Conservation (phyloP, 1,284 basidiomycete species). For the Trametes polyzona region DNA sequence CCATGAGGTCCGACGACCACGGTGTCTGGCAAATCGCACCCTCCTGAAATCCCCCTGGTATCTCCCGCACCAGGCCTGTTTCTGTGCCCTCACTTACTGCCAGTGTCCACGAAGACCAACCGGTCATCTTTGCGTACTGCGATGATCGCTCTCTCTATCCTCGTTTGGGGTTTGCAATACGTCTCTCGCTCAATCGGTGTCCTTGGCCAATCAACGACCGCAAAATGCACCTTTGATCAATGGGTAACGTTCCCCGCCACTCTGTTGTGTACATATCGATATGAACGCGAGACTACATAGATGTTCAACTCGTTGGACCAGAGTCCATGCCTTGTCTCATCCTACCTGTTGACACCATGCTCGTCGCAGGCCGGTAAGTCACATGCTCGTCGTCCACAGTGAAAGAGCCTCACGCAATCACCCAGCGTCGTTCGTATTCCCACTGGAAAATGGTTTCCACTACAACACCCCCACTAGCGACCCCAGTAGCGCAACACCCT, state of each 20-base stretch:
- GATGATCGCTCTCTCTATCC: conserved; percentile 9
- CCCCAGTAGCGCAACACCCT: conserved; percentile 12
- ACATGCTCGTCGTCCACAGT: not conserved
- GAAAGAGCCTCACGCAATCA: not conserved
- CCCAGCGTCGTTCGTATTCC: conserved; percentile 17
- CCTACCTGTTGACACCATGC: conserved; percentile 20
- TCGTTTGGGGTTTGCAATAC: not conserved
- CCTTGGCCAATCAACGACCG: conserved; percentile 16
- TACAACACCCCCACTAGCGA: conserved; percentile 14
- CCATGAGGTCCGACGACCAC: not conserved
- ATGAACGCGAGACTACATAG: not conserved
- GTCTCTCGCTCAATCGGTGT: not conserved
- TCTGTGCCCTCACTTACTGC: not conserved
- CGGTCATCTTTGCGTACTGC: not conserved
- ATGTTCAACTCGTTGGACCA: conserved; percentile 21
- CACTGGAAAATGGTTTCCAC: conserved; percentile 9
- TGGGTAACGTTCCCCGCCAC: conserved; percentile 14
- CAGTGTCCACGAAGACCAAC: not conserved
- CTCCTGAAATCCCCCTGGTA: too few relatives aligned
- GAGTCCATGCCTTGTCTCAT: conserved; percentile 21
- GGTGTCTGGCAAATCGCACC: not conserved
- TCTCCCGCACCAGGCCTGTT: not conserved
- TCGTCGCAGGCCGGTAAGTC: conserved; percentile 13
- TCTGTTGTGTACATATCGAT: not conserved
- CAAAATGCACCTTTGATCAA: conserved; percentile 9